Evolutionary conservation across 305 asterid genomes (phyloP), one percentile per base, ranked within the genome.

Genomic region (Fraxinus paxiana): DNA sequence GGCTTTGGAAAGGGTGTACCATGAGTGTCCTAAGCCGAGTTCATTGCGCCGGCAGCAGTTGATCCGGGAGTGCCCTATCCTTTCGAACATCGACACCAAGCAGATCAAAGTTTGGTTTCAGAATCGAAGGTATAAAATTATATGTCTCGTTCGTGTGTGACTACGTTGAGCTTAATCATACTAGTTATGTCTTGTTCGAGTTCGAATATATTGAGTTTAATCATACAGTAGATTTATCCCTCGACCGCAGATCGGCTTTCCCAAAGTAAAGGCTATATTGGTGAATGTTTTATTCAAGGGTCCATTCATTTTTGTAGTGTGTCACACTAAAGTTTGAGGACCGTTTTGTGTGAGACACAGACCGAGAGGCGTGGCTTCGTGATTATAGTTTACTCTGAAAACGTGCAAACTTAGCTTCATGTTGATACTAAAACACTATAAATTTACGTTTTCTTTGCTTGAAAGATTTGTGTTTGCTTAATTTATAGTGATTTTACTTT

Each of bases 61-160:
- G 38, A 96, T 96, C 79, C 86, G 98, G 2, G 99, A 94, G 74
- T 96, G 97, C 74, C 97, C 97, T 0, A 92, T 96, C 75, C 94
- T 96, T 13, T 89, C 98, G 48, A 91, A 96, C 84, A 96, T 96
- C n/a, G 99, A 96, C 87, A 97, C 98, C 3, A 96, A 92, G 87
- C 99, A 96, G 92, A 96, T 94, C 95, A 96, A 94, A 96, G 98
- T 96, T 54, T 96, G 99, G 99, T 96, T 96, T 73, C 98, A 96
- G 73, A 96, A 96, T 87, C 84, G 99, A 92, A 92, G 99, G 99
- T 93, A 85, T 59, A 43, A 17, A 0, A 8, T 65, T 1, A 51
- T 51, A 46, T 48, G 22, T n/a, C 61, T 48, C 18, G 22, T 48
- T 48, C 22, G 8, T 4, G n/a, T n/a, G 18, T 15, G 8, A 48